Conservation (phyloP, 73 alveolate species). For the Stentor coeruleus region DNA sequence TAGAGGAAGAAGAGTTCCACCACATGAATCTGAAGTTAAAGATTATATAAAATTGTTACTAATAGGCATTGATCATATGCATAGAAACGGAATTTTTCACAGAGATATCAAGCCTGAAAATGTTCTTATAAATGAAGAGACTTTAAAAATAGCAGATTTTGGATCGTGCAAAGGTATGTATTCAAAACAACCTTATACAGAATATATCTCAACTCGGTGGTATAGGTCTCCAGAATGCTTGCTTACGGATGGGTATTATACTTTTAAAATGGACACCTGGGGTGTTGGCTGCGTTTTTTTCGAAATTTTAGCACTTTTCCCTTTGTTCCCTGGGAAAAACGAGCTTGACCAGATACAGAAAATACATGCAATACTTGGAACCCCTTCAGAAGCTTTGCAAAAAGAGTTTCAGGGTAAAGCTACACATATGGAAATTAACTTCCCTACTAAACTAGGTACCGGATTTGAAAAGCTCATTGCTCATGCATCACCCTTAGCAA, state of each 20-base stretch:
- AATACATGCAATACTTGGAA: conserved; percentile 94
- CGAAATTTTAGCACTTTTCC: conserved; percentile 92
- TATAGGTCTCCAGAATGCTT: conserved; percentile 98
- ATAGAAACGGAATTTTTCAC: conserved; percentile 93
- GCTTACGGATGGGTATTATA: conserved; percentile 98
- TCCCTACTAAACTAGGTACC: conserved; percentile 79
- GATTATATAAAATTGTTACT: conserved; percentile 79
- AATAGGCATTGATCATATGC: conserved; percentile 95
- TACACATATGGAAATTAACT: conserved; percentile 84
- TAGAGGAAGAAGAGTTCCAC: conserved; percentile 77
- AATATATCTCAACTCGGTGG: conserved; percentile 92
- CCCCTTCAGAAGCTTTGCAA: conserved; percentile 80
- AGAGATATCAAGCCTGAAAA: conserved; percentile 88
- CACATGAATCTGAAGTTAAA: conserved; percentile 86
- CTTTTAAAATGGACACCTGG: conserved; percentile 98
- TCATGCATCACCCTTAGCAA: conserved; percentile 51
- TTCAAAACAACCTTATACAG: conserved; percentile 93
- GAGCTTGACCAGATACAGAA: conserved; percentile 94
- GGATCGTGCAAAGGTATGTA: conserved; percentile 92
- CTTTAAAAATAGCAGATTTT: conserved; percentile 86
- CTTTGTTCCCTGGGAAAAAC: conserved; percentile 96
- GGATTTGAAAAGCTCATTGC: conserved; percentile 75
- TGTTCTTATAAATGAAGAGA: conserved; percentile 37
- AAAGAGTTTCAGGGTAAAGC: conserved; percentile 70
- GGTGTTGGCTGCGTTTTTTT: conserved; percentile 99